Base-by-base conservation (phyloP, 768 basidiomycete species). In the Mycena albidolilacea region DNA sequence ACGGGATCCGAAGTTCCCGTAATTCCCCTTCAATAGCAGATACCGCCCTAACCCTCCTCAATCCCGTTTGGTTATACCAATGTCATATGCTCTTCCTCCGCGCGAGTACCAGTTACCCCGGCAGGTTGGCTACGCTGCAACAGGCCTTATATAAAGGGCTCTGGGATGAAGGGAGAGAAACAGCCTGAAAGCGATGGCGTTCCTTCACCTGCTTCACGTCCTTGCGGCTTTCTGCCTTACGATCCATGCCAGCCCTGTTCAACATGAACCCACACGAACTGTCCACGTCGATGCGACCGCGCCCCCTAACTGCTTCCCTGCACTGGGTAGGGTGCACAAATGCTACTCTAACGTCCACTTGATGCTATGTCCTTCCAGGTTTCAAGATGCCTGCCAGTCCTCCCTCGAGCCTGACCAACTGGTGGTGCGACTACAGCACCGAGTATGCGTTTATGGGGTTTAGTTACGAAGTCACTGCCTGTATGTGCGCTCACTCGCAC, bases 401-500 rank as follows among this genome's bases (percentile, higher is more conserved):
- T 10, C 91, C 92, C 0, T 68, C 79, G 0, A 86, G 87, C 2
- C 68, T 85, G 44, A 80, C 82, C 11, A 83, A 84, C 64, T 92
- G 91, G 91, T 92, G 93, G 93, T 95, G 93, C 78, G 79, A 87
- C 67, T 78, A 82, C 46, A 81, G 82, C 66, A 89, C 87, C 0
- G 93, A 95, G 78, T 94, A 93, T 75, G 93, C 88, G 0, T 95
- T 95, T 78, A 81, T 94, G 62, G 93, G 93, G 0, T 92, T 95
- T 81, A 92, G 92, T 79, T 95, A 95, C 75, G 93, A 93, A 77
- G 85, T 94, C 30, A 88, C 90, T 52, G 85, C 82, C 12, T 93
- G 92, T 92, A 75, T 61, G 89, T 81, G 38, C 10, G 30, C 59
- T 44, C 17, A 78, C 14, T 39, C 37, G 55, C 5, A 35, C 54